Evolutionary conservation across 257 asterid genomes (phyloP).

Genomic region (Cynanchum wilfordii): DNA sequence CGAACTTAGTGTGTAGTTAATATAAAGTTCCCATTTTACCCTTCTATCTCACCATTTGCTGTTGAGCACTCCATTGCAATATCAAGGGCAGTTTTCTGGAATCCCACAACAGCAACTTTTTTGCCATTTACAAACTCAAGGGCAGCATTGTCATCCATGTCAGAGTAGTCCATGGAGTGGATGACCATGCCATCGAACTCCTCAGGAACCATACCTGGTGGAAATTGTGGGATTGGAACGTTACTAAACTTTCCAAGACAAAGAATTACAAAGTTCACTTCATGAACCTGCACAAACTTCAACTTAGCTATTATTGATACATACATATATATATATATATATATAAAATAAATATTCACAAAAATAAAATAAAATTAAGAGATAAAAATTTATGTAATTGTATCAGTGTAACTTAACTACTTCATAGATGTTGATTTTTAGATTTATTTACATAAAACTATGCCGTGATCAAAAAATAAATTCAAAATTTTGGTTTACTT

Average conservation of each 20-base stretch:
- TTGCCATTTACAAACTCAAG: conserved; percentile 29
- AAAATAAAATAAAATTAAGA: too few species aligned
- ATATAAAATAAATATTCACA: too few species aligned
- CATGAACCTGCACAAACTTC: conserved; percentile 22
- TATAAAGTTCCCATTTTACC: too few species aligned
- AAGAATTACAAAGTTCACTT: conserved; percentile 33
- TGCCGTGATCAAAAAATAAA: too few species aligned
- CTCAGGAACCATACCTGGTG: conserved; percentile 35
- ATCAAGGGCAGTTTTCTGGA: conserved; percentile 41
- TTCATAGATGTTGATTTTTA: too few species aligned
- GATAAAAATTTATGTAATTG: too few species aligned
- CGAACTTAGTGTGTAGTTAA: too few species aligned
- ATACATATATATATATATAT: too few species aligned
- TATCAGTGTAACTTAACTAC: too few species aligned
- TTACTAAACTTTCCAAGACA: conserved; percentile 43
- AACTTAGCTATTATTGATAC: too few species aligned
- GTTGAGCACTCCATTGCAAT: conserved; percentile 17
- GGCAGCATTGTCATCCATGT: conserved; percentile 31
- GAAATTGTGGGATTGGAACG: conserved; percentile 39
- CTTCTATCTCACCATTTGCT: conserved; percentile 23
- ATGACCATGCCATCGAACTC: conserved; percentile 36
- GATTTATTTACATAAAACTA: too few species aligned
- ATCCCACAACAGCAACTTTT: conserved; percentile 36
- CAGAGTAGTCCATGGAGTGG: conserved; percentile 45
- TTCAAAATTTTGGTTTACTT: too few species aligned